Evolutionary conservation across 441 rosid genomes (phyloP).

Genomic region (Croton laevigatus): DNA sequence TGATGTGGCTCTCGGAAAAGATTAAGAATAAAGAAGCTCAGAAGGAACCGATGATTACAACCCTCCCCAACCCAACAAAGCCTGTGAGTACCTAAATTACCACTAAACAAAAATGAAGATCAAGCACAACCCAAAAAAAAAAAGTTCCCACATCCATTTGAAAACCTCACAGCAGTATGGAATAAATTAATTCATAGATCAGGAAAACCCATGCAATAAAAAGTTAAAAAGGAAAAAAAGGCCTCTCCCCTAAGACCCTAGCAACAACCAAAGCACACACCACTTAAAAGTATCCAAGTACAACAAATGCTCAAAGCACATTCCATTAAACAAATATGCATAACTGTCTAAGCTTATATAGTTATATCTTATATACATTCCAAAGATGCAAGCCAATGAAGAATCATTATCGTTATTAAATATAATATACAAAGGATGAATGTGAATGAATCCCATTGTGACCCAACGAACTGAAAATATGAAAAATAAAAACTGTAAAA

Average conservation of each 20-base stretch:
- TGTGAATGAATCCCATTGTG: not conserved
- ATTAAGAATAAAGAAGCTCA: not conserved
- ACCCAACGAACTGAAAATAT: not conserved
- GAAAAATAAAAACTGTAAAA: too few relatives aligned
- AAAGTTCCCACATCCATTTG: not conserved
- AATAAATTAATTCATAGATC: not conserved
- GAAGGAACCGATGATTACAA: not conserved
- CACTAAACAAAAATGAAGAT: not conserved
- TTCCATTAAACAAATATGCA: not conserved
- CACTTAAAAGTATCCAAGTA: not conserved
- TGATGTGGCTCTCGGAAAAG: not conserved
- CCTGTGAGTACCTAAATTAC: not conserved
- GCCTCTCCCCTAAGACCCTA: not conserved
- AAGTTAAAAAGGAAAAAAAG: not conserved
- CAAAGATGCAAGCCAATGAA: not conserved
- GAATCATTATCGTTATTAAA: not conserved
- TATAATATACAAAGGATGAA: not conserved
- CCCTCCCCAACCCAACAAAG: not conserved
- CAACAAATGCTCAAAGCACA: not conserved
- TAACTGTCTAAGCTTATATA: not conserved
- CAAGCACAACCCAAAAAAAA: not conserved
- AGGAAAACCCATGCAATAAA: not conserved
- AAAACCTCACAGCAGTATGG: not conserved
- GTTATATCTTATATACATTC: not conserved
- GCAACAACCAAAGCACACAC: not conserved